A percentile compares a stretch with the other conserved stretches of the same genome.
These are phyloP conservation scores for Medicago arabica DNA, from an alignment of 306 rosid species.

Conservation along the genomic window DNA sequence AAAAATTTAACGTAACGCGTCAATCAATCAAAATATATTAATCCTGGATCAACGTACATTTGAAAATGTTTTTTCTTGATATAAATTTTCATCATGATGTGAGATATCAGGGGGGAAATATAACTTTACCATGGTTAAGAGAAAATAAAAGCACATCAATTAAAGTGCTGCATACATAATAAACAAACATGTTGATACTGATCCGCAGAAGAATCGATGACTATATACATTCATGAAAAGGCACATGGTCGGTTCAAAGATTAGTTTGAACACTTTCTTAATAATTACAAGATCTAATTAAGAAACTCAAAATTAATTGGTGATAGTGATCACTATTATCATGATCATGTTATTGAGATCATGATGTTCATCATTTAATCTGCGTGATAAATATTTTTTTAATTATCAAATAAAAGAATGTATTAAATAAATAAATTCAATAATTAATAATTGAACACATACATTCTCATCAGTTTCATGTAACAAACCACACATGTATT, in stretches of 20 bases:
- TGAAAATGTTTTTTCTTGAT: neutral
- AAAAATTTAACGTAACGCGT: too few relatives aligned
- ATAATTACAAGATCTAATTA: slow-evolving; percentile 47
- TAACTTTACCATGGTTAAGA: too few relatives aligned
- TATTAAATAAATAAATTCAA: neutral
- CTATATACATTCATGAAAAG: slow-evolving; percentile 44
- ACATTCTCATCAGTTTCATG: too few relatives aligned
- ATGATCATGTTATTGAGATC: slow-evolving; percentile 51
- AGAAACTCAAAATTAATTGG: slow-evolving; percentile 43
- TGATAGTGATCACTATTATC: slow-evolving; percentile 43
- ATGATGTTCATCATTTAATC: slow-evolving; percentile 44
- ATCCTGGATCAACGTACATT: neutral
- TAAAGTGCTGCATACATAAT: slow-evolving; percentile 43
- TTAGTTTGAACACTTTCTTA: slow-evolving; percentile 32
- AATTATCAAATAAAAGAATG: neutral
- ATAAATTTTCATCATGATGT: slow-evolving; percentile 24
- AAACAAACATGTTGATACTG: slow-evolving; percentile 37
- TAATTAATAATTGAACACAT: neutral
- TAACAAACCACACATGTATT: too few relatives aligned
- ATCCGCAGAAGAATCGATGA: slow-evolving; percentile 31
- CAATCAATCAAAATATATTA: too few relatives aligned
- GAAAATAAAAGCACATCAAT: slow-evolving; percentile 22
- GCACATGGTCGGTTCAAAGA: slow-evolving; percentile 38
- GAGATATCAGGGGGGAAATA: neutral
- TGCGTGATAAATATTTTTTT: slow-evolving; percentile 9